These are phyloP conservation scores for Fonsecaea monophora DNA, from an alignment of 2,329 filamentous ascomycete species.

Conservation along the genomic window DNA sequence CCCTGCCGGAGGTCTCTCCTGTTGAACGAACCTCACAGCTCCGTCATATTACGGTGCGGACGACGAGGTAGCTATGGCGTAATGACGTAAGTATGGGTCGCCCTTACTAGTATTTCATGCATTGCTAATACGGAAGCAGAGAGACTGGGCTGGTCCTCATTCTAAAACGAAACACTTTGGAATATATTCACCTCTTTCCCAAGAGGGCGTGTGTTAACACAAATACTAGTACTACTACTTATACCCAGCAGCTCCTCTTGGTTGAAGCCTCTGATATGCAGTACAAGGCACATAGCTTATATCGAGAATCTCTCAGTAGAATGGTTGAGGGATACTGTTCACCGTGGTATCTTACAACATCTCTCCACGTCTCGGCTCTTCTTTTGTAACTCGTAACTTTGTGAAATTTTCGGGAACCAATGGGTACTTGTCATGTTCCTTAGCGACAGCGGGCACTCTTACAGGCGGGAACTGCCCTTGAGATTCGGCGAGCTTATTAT, in stretches of 20 bases:
- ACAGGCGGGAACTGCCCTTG: too few relatives aligned
- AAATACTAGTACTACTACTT: neutral
- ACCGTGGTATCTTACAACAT: neutral
- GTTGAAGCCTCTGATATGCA: neutral
- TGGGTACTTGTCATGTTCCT: too few relatives aligned
- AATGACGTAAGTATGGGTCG: neutral
- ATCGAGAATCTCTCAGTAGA: neutral
- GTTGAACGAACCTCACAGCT: neutral
- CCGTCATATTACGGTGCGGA: neutral
- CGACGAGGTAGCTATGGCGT: neutral
- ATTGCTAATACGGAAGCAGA: conserved; percentile 1
- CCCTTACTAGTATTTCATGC: neutral
- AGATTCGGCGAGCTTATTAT: too few relatives aligned
- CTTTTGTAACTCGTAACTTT: too few relatives aligned
- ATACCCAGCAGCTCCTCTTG: neutral
- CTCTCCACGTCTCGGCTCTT: too few relatives aligned
- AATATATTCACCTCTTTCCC: neutral
- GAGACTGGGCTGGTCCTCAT: neutral
- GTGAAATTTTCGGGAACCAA: too few relatives aligned
- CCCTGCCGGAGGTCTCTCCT: neutral
- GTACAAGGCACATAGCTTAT: neutral
- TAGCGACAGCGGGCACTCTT: too few relatives aligned
- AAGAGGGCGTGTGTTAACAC: neutral
- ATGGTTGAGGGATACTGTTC: neutral
- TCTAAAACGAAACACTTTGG: neutral